phyloP scores from a whole-genome alignment of 2,329 filamentous ascomycete genomes.

The Raffaelea ambrosiae region DNA sequence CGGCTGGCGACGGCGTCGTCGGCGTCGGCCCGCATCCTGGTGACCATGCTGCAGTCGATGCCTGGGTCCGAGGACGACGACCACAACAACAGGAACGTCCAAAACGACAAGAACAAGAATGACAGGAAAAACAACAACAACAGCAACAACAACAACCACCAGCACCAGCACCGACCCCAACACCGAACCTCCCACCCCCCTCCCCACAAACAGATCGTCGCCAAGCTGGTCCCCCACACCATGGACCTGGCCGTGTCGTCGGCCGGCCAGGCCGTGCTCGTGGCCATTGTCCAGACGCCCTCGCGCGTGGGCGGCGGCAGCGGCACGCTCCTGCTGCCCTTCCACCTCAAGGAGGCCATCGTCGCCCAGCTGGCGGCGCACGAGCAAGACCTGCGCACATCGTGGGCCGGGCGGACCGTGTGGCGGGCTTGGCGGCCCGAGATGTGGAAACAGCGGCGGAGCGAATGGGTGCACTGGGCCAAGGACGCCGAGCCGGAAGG shows the following conservation, averaged over 20 bases:
- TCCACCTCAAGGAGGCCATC: constrained; percentile 49
- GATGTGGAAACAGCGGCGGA: constrained; percentile 42
- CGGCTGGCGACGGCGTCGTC: constrained; percentile 52
- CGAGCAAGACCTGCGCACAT: constrained; percentile 41
- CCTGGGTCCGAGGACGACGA: constrained; percentile 31
- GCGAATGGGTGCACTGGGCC: constrained; percentile 49
- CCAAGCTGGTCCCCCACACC: constrained; percentile 34
- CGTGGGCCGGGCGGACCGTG: constrained; percentile 45
- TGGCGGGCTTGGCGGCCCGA: constrained; percentile 53
- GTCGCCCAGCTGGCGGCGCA: constrained; percentile 38
- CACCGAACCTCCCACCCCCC: neutral
- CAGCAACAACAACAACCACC: neutral
- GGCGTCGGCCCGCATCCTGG: constrained; percentile 40
- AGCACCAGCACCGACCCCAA: neutral
- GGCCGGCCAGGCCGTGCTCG: constrained; percentile 43
- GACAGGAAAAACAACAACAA: neutral
- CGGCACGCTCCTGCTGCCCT: constrained; percentile 28
- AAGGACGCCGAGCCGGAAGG: constrained; percentile 38
- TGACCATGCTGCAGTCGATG: constrained; percentile 38
- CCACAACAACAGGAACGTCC: neutral
- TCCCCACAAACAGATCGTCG: constrained; percentile 48
- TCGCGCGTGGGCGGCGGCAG: constrained; percentile 23
- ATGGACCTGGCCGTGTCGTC: constrained; percentile 39
- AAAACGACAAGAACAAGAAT: neutral
- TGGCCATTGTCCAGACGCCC: constrained; percentile 39